Base-by-base conservation (phyloP, 192 early-diverging fungal genomes). In the Entomortierella beljakovae region DNA sequence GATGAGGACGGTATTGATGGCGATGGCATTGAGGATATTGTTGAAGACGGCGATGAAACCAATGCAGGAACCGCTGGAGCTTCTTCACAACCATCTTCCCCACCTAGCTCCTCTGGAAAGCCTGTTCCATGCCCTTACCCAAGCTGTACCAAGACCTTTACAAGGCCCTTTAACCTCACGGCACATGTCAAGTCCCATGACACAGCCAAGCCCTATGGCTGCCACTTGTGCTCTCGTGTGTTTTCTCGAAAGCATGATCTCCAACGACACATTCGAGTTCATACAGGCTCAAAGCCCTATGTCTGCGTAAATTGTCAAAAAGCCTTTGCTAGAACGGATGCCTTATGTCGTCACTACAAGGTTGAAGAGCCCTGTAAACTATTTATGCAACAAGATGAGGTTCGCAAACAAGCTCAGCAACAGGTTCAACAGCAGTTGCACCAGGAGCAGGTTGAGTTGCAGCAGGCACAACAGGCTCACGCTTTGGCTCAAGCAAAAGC, bases 161-260 rank as follows among this genome's bases (percentile, higher is more conserved):
- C 86, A 0, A 80, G 90, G 3, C 64, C 79, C 25, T 91, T 89
- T 77, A 91, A 92, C 81, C 82, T 93, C 38, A 90, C 89, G 32
- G 85, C 88, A 0, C 92, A 94, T 71, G 69, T 88, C 59, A 68
- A 82, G 52, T 84, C 87, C 28, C 90, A 91, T 71, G 81, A 89
- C 6, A 75, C 71, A 33, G 63, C 80, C 46, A 80, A 87, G 48
- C 90, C 93, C 5, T 91, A 88, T 74, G 68, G 69, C 32, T 95
- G 94, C 57, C 57, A 76, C 26, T 35, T 81, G 15, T 96, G 94
- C 71, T 48, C 84, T 1, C 54, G 87, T 22, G 88, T 91, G 6
- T 96, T 94, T 80, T 84, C 89, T 9, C 87, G 94, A 11, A 92
- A 92, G 64, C 94, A 95, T 68, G 94, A 95, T 85, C 81, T 92